phyloP scores from a whole-genome alignment of 1,139 yeast genomes.

The Yamadazyma atlantica region DNA sequence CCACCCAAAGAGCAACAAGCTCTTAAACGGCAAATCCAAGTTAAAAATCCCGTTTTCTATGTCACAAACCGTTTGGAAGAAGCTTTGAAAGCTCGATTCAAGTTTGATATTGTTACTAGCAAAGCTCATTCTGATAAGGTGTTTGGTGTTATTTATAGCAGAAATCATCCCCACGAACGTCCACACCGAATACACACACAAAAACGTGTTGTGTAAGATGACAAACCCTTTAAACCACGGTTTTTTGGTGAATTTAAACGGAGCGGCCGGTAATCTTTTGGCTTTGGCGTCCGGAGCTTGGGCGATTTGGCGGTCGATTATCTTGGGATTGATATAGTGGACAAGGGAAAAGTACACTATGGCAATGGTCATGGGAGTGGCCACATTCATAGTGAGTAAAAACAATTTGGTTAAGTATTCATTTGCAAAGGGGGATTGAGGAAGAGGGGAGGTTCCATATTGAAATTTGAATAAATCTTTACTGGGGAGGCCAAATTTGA shows the following conservation, averaged over 20 bases:
- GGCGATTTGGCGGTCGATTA: conserved; percentile 36
- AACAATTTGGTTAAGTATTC: conserved; percentile 27
- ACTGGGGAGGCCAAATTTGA: conserved; percentile 40
- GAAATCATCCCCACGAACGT: conserved; percentile 67
- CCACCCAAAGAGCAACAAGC: conserved; percentile 50
- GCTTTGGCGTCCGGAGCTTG: conserved; percentile 13
- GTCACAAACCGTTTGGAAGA: conserved; percentile 66
- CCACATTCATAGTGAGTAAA: conserved; percentile 33
- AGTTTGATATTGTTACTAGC: conserved; percentile 12
- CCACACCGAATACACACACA: conserved; percentile 70
- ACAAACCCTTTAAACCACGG: conserved; percentile 54
- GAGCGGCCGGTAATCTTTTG: conserved; percentile 54
- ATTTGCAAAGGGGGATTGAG: conserved; percentile 38
- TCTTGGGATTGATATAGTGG: conserved; percentile 51
- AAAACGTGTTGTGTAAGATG: conserved; percentile 58
- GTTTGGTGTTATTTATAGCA: conserved; percentile 44
- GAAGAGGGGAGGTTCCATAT: conserved; percentile 30
- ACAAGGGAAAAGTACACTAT: conserved; percentile 59
- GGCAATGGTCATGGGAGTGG: conserved; percentile 60
- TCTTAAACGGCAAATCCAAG: conserved; percentile 32
- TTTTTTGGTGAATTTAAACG: conserved; percentile 50
- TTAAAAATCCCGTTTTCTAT: conserved; percentile 65
- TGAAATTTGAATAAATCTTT: conserved; percentile 34
- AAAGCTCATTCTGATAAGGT: conserved; percentile 21
- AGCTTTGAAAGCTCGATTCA: conserved; percentile 19